These are phyloP conservation scores for Amylocystis lapponica DNA, from an alignment of 768 basidiomycete species.

Conservation along the genomic window DNA sequence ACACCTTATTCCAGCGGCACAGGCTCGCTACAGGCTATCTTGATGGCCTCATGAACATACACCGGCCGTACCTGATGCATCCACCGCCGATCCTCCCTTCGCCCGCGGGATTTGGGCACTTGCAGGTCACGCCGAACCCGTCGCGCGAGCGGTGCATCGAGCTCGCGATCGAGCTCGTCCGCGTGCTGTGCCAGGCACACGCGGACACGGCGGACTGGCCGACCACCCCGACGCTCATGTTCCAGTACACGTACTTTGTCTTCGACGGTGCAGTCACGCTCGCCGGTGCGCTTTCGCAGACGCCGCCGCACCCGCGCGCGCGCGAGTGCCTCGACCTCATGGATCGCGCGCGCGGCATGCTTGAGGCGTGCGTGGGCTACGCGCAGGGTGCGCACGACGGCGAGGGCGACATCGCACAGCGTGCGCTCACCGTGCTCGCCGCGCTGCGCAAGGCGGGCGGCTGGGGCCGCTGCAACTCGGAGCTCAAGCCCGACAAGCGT, in stretches of 20 bases:
- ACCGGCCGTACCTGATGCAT: conserved; percentile 37
- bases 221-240: conserved; percentile 13
- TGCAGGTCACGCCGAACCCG: conserved; percentile 25
- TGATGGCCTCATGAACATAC: conserved; percentile 38
- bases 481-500: conserved; percentile 10
- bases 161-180: conserved; percentile 37
- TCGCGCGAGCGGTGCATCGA: conserved; percentile 33
- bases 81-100: conserved; percentile 15
- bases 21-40: conserved; percentile 44
- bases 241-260: conserved; percentile 23
- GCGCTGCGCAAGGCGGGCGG: conserved; percentile 27
- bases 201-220: conserved; percentile 15
- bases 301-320: conserved; percentile 27
- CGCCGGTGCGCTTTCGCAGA: conserved; percentile 35
- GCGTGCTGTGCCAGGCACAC: conserved; percentile 37
- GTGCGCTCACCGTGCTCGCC: conserved; percentile 35
- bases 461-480: conserved; percentile 12
- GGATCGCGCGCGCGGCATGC: conserved; percentile 32
- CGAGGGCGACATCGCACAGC: conserved; percentile 31
- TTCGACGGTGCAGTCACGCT: conserved; percentile 45
- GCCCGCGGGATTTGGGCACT: conserved; percentile 12
- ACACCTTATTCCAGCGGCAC: conserved; percentile 36
- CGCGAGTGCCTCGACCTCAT: conserved; percentile 34
- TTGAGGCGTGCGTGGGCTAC: conserved; percentile 17
- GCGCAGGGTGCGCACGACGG: conserved; percentile 28